These are phyloP conservation scores for Torulaspora indica DNA, from an alignment of 805 yeast species.

Conservation along the genomic window DNA sequence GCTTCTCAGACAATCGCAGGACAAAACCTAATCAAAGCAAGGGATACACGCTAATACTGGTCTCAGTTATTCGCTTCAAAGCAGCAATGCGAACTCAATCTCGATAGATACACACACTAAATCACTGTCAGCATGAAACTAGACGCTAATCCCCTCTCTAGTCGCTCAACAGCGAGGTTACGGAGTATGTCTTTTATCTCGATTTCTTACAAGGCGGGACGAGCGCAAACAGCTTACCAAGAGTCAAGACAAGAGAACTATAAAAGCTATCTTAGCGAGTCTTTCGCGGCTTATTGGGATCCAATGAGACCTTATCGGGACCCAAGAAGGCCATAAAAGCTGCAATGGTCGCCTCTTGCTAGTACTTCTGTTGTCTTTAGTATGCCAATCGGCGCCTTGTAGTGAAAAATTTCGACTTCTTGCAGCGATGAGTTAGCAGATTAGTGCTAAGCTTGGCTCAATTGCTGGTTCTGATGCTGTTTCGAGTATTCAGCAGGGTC, in stretches of 20 bases:
- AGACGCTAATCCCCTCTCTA: neutral
- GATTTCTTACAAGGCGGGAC: conserved; percentile 6
- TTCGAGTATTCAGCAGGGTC: neutral
- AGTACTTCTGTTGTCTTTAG: neutral
- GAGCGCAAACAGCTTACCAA: conserved; percentile 4
- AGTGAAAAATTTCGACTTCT: neutral
- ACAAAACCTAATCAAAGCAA: neutral
- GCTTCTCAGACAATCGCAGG: neutral
- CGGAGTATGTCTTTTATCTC: neutral
- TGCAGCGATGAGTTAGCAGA: neutral
- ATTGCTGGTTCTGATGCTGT: neutral
- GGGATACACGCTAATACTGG: neutral
- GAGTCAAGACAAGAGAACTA: conserved; percentile 3
- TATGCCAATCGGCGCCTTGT: neutral
- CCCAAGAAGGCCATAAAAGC: neutral
- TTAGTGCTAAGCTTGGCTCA: neutral
- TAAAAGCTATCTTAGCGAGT: too few relatives aligned
- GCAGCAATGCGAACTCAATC: neutral
- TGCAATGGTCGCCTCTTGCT: neutral
- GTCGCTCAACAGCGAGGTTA: neutral
- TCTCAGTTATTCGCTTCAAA: neutral
- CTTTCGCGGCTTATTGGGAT: neutral
- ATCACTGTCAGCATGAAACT: conserved; percentile 2
- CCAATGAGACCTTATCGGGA: neutral
- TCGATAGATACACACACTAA: neutral